Conservation (phyloP, 2,329 filamentous ascomycete genomes). For the Parafenestella ontariensis region DNA sequence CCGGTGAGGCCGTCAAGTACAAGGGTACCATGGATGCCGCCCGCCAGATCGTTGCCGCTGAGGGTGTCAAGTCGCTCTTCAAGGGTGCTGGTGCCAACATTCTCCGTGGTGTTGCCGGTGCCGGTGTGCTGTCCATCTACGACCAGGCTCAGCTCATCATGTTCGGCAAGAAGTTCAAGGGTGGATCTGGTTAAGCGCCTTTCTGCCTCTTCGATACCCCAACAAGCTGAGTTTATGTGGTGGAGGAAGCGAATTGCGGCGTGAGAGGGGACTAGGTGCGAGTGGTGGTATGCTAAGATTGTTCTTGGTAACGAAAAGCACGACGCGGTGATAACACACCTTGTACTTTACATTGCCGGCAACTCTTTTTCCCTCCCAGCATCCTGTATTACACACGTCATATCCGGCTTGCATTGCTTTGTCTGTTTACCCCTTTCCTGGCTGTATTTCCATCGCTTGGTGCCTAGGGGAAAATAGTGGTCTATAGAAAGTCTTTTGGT, state of each 20-base stretch:
- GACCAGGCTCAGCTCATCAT: constrained; percentile 98
- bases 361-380: constrained; percentile 42
- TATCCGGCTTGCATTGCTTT: constrained; percentile 50
- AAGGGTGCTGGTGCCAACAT: constrained; percentile 99
- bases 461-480: constrained; percentile 48
- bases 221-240: constrained; percentile 42
- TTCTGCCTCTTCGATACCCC: constrained; percentile 44
- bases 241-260: constrained; percentile 45
- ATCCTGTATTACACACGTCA: constrained; percentile 49
- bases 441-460: constrained; percentile 47
- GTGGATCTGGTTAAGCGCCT: constrained; percentile 55
- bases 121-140: constrained; percentile 99
- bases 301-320: constrained; percentile 52
- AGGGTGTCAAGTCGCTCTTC: constrained; percentile 99
- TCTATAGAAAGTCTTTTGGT: constrained; percentile 48
- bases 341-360: constrained; percentile 53
- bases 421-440: constrained; percentile 43
- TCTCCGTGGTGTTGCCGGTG: constrained; percentile 99
- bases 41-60: constrained; percentile 91
- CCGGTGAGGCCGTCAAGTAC: constrained; percentile 98
- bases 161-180: constrained; percentile 99
- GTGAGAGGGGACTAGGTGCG: constrained; percentile 37
- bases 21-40: constrained; percentile 93
- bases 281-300: constrained; percentile 51
- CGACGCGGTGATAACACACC: constrained; percentile 49